Evolutionary conservation across 2,329 filamentous ascomycete species (phyloP).

Genomic region (Fusarium sp.): DNA sequence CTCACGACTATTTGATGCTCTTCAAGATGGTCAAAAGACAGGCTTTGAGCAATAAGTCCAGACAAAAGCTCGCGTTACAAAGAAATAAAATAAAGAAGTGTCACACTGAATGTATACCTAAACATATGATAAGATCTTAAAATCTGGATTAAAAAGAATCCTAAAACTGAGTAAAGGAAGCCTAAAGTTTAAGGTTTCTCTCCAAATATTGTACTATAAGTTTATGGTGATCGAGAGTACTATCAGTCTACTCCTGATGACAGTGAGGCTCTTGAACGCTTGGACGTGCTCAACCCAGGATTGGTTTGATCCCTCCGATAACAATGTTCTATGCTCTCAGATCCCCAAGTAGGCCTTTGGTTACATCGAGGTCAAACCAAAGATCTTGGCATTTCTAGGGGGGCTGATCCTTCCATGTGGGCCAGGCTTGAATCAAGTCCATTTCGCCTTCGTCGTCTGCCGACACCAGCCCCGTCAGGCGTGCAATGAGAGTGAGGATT

Average conservation of each 20-base stretch:
- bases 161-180: background rate
- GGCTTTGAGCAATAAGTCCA: no score
- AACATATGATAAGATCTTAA: background rate
- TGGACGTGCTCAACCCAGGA: no score
- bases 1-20: background rate
- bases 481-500: background rate
- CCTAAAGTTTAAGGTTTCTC: background rate
- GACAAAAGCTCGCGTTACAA: no score
- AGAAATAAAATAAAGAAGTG: no score
- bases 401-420: no score
- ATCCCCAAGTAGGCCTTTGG: no score
- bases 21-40: background rate
- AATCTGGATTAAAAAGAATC: background rate
- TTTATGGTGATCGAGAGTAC: background rate
- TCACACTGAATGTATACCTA: background rate
- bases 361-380: no score
- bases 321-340: no score
- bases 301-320: no score
- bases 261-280: no score
- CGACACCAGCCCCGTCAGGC: background rate
- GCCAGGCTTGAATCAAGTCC: background rate
- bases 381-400: no score
- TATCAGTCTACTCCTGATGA: no score
- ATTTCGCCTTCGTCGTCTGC: background rate
- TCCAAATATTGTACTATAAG: background rate